A percentile compares a stretch with the other conserved stretches of the same genome.
Evolutionary conservation across 2,329 filamentous ascomycete genomes (phyloP).

Genomic region (Curvularia eragrostidis): DNA sequence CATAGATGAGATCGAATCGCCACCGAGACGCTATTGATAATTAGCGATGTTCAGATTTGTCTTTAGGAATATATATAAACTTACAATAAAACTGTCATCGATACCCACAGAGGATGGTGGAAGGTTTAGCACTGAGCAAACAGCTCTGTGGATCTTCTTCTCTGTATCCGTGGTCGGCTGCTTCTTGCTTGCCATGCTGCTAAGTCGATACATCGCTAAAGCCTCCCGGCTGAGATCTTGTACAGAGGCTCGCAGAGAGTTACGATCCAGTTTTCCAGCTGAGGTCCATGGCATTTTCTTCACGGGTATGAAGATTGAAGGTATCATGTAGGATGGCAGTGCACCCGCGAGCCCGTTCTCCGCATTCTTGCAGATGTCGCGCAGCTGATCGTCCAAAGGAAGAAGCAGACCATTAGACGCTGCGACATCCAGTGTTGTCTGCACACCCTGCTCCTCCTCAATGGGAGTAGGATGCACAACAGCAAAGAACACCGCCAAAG

Average conservation of each 20-base stretch:
- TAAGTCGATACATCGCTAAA: constrained; percentile 40
- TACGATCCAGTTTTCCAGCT: constrained; percentile 44
- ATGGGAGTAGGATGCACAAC: constrained; percentile 20
- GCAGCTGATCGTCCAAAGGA: constrained; percentile 34
- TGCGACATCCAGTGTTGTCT: constrained; percentile 28
- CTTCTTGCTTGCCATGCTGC: constrained; percentile 38
- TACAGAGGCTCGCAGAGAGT: constrained; percentile 36
- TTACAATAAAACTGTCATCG: constrained; percentile 43
- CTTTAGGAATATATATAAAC: background rate
- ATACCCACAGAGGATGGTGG: constrained; percentile 34
- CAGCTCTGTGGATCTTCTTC: constrained; percentile 41
- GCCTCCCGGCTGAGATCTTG: constrained; percentile 40
- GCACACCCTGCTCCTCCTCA: constrained; percentile 15
- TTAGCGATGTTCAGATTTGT: background rate
- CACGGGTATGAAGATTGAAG: constrained; percentile 43
- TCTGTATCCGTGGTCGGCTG: constrained; percentile 36
- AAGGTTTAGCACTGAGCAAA: constrained; percentile 39
- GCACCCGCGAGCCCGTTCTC: constrained; percentile 40
- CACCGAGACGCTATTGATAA: constrained; percentile 30
- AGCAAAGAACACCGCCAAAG: constrained; percentile 44
- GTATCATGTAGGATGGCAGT: constrained; percentile 47
- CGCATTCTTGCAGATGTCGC: constrained; percentile 38
- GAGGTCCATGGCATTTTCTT: constrained; percentile 43
- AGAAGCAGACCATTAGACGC: constrained; percentile 39
- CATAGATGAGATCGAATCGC: constrained; percentile 44